A percentile compares a stretch with the other conserved stretches of the same genome.
phyloP scores from a whole-genome alignment of 306 rosid genomes.

The Vachellia collinsii region DNA sequence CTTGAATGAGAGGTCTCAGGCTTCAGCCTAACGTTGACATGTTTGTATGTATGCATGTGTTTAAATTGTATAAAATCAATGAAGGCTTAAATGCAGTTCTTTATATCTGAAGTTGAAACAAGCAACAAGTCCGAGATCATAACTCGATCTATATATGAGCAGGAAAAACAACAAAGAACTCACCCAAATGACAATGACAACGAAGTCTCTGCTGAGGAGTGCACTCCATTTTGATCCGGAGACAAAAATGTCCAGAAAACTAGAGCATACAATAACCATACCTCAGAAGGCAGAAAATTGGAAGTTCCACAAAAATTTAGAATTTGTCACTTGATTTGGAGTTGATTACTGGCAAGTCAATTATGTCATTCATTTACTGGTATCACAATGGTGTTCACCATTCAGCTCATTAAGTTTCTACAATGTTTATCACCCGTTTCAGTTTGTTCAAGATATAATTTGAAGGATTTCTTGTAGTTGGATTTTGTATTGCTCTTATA shows the following conservation, averaged over 20 bases:
- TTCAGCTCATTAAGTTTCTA: neutral
- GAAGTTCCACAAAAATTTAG: neutral
- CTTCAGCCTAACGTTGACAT: no score
- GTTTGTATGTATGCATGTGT: no score
- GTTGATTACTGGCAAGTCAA: neutral
- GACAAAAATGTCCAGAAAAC: constrained; percentile 74
- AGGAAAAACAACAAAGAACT: constrained; percentile 25
- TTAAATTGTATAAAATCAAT: no score
- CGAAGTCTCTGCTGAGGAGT: constrained; percentile 71
- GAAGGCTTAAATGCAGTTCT: neutral
- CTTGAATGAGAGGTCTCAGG: no score
- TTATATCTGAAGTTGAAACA: neutral
- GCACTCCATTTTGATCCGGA: constrained; percentile 67
- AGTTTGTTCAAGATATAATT: constrained; percentile 3
- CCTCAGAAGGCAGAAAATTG: neutral
- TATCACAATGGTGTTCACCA: constrained; percentile 12
- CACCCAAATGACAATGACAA: constrained; percentile 79
- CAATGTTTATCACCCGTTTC: neutral
- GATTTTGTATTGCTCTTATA: neutral
- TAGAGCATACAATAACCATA: constrained; percentile 41
- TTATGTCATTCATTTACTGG: neutral
- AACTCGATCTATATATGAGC: neutral
- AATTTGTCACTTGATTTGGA: constrained; percentile 4
- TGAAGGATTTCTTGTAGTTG: constrained; percentile 4
- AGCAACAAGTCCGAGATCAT: neutral